A percentile compares a stretch with the other conserved stretches of the same genome.
phyloP scores from a whole-genome alignment of 495 filamentous ascomycete species.

The Geopyxis carbonaria region DNA sequence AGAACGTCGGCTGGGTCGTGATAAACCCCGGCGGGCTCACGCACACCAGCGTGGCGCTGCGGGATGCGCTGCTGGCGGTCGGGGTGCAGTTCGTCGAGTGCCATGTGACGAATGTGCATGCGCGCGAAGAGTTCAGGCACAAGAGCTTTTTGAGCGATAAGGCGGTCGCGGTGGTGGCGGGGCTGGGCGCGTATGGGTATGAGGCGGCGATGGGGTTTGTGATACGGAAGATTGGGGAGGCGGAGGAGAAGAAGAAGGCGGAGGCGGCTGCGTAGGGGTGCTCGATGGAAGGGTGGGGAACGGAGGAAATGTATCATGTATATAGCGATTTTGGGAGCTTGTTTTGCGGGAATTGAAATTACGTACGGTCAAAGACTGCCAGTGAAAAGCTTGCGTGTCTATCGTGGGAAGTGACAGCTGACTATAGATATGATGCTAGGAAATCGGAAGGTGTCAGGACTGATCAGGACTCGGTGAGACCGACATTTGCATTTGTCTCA shows the following conservation, averaged over 20 bases:
- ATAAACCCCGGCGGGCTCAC: conserved; percentile 56
- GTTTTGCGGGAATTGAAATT: too few relatives aligned
- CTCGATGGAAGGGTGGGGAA: not conserved
- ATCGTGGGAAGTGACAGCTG: too few relatives aligned
- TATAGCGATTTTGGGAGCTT: too few relatives aligned
- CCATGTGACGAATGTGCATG: conserved; percentile 53
- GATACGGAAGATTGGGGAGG: conserved; percentile 14
- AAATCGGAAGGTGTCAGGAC: too few relatives aligned
- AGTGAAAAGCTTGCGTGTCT: too few relatives aligned
- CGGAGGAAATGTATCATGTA: conserved; percentile 1
- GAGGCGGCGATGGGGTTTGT: conserved; percentile 50
- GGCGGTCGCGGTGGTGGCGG: conserved; percentile 49
- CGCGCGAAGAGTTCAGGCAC: conserved; percentile 43
- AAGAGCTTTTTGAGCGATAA: conserved; percentile 56
- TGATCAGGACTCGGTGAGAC: too few relatives aligned
- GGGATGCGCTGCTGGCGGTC: conserved; percentile 49
- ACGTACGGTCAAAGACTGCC: too few relatives aligned
- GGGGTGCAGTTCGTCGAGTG: conserved; percentile 53
- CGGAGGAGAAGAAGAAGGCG: conserved; percentile 29
- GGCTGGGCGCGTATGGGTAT: conserved; percentile 52
- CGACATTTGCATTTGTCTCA: too few relatives aligned
- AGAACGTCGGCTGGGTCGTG: conserved; percentile 40
- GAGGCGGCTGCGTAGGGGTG: conserved; percentile 6
- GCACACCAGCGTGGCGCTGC: conserved; percentile 49
- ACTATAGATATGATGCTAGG: too few relatives aligned